Evolutionary conservation across 1,284 basidiomycete species (phyloP).

Genomic region (Apiotrichum gamsii): DNA sequence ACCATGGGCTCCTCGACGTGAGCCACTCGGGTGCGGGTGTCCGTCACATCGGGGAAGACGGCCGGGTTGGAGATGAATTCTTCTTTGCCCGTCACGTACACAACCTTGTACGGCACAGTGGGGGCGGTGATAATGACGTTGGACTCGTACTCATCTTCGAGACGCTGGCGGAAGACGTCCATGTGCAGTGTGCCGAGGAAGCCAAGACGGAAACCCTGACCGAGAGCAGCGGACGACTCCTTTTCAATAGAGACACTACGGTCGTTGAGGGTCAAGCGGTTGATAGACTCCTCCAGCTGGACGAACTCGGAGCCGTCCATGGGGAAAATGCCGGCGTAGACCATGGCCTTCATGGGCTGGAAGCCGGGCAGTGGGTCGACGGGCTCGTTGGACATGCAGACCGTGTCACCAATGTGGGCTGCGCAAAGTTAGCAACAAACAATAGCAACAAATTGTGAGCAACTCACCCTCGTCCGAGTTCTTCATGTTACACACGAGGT

Average conservation of each 20-base stretch:
- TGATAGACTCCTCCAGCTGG: slow-evolving; percentile 93
- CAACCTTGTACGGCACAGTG: slow-evolving; percentile 85
- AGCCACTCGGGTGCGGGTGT: slow-evolving; percentile 58
- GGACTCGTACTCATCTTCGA: slow-evolving; percentile 94
- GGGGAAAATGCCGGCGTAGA: slow-evolving; percentile 92
- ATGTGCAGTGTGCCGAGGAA: slow-evolving; percentile 95
- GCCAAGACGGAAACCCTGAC: slow-evolving; percentile 90
- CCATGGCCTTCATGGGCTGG: slow-evolving; percentile 90
- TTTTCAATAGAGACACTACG: slow-evolving; percentile 72
- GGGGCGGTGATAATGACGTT: slow-evolving; percentile 87
- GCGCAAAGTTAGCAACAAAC: background rate
- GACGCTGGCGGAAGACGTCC: slow-evolving; percentile 79
- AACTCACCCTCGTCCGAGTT: slow-evolving; percentile 82
- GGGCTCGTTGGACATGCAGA: slow-evolving; percentile 66
- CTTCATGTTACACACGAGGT: slow-evolving; percentile 91
- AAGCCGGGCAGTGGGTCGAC: slow-evolving; percentile 88
- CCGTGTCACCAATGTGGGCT: slow-evolving; percentile 67
- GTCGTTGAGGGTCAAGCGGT: slow-evolving; percentile 51
- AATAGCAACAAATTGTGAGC: no score
- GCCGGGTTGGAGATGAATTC: slow-evolving; percentile 77
- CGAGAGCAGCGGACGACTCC: slow-evolving; percentile 88
- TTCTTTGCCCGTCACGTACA: slow-evolving; percentile 64
- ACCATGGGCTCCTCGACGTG: slow-evolving; percentile 84
- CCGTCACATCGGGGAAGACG: slow-evolving; percentile 76
- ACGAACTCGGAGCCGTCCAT: slow-evolving; percentile 84